Percentiles rank a stretch among this genome's conserved stretches.
phyloP scores from a whole-genome alignment of 768 basidiomycete genomes.

The Omphalotus guepiniiformis region DNA sequence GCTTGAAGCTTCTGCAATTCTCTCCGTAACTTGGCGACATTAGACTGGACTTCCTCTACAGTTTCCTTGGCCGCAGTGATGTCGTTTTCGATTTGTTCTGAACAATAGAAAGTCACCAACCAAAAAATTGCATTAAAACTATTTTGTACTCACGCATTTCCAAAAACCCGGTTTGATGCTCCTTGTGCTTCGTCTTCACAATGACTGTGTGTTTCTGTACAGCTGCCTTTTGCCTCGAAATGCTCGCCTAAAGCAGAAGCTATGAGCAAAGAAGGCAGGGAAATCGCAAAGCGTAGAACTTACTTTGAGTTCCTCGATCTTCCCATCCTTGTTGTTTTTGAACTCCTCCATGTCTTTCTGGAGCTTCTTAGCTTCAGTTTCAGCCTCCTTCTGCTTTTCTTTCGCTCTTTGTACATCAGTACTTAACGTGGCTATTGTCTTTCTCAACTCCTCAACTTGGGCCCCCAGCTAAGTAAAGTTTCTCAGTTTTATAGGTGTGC shows the following conservation, averaged over 20 bases:
- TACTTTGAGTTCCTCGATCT: conserved; percentile 91
- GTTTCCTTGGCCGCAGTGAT: conserved; percentile 48
- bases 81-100: conserved; percentile 82
- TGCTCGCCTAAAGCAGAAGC: conserved; percentile 51
- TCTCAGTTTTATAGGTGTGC: neutral
- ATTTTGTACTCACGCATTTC: conserved; percentile 67
- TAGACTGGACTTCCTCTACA: conserved; percentile 36
- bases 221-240: conserved; percentile 74
- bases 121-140: neutral
- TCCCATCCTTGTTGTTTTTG: conserved; percentile 97
- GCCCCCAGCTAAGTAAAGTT: conserved; percentile 59
- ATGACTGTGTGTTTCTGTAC: conserved; percentile 76
- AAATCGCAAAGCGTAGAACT: conserved; percentile 13
- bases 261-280: neutral
- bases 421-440: conserved; percentile 55
- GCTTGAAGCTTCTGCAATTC: conserved; percentile 60
- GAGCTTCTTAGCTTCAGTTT: conserved; percentile 77
- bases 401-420: conserved; percentile 59
- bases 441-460: conserved; percentile 73
- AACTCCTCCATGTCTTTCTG: conserved; percentile 98
- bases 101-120: neutral
- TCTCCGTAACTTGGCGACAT: conserved; percentile 49
- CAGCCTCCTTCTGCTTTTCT: conserved; percentile 71
- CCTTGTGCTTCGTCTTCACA: conserved; percentile 87
- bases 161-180: conserved; percentile 79